Evolutionary conservation across 306 rosid genomes (phyloP), one percentile per base, ranked within the genome.

Genomic region (Cicer chorassanicum): DNA sequence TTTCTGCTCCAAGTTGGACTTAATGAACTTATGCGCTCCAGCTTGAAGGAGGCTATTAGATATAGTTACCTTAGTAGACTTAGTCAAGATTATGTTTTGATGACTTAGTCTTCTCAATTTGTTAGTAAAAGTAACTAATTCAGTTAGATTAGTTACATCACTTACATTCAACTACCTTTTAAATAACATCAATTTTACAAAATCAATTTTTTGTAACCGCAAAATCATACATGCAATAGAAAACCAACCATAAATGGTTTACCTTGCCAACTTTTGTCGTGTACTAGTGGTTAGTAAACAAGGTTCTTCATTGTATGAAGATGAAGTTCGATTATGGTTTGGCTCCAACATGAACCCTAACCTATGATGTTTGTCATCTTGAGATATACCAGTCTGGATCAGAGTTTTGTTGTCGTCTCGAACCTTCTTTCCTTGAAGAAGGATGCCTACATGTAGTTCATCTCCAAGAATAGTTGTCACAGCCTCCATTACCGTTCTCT

Each of bases 281-380:
- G 73, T 74, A 63, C 57, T n/a, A 24, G 79, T 76, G 34, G 86
- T 73, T 45, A 65, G 64, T 39, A 77, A 80, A 63, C 81, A 79
- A 70, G 84, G 72, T 55, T 74, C 81, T 73, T 87, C 73, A 11
- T 67, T 53, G 70, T 43, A 77, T 40, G 74, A 73, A 68, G 89
- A 68, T 42, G 80, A 64, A 43, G 66, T 75, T 64, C 66, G 82
- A 44, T 79, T 57, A 71, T 81, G 87, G 46, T 86, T 80, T 8
- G 96, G 91, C 84, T 90, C 92, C 87, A 90, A 88, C 75, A 82
- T 82, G 79, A 90, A 90, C 15, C 91, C 92, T 83, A 90, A 84
- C 78, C 85, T 85, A 71, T 81, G 83, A 16, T 70, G 81, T 77
- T 84, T 88, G 55, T 81, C 88, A 24, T 85, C 88, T 68, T 83